Conservation (phyloP, 2,329 filamentous ascomycete genomes). For the Aspergillus vadensis region DNA sequence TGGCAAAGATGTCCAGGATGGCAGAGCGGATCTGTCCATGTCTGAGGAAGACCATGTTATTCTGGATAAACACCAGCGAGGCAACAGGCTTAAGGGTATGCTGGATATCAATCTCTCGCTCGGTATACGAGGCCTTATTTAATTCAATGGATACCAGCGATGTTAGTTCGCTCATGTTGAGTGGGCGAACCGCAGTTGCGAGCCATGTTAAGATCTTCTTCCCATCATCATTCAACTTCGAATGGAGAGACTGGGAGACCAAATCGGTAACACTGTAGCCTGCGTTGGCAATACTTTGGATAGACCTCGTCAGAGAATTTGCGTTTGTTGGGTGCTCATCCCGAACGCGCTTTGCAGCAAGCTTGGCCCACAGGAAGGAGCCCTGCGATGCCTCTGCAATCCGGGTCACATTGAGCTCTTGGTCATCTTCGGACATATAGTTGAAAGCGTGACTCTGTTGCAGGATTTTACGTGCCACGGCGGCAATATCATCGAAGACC, state of each 20-base stretch:
- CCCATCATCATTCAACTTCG: slow-evolving; percentile 31
- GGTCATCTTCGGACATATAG: slow-evolving; percentile 32
- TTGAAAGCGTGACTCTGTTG: slow-evolving; percentile 27
- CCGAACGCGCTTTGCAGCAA: slow-evolving; percentile 34
- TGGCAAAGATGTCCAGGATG: slow-evolving; percentile 31
- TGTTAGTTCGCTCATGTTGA: slow-evolving; percentile 34
- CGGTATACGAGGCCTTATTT: slow-evolving; percentile 31
- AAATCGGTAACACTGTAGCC: slow-evolving; percentile 35
- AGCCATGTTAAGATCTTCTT: slow-evolving; percentile 41
- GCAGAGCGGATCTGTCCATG: slow-evolving; percentile 37
- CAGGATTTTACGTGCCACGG: slow-evolving; percentile 34
- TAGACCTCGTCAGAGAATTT: slow-evolving; percentile 30
- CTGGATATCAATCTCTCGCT: slow-evolving; percentile 28
- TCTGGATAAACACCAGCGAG: slow-evolving; percentile 36
- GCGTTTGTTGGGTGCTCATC: slow-evolving; percentile 24
- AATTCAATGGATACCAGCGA: slow-evolving; percentile 33
- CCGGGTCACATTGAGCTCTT: slow-evolving; percentile 34
- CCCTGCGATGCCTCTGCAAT: slow-evolving; percentile 38
- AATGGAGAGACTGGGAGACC: slow-evolving; percentile 29
- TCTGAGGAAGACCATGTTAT: slow-evolving; percentile 38
- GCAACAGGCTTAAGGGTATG: slow-evolving; percentile 31
- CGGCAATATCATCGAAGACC: slow-evolving; percentile 39
- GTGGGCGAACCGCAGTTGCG: slow-evolving; percentile 38
- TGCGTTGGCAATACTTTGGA: slow-evolving; percentile 28
- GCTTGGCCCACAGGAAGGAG: slow-evolving; percentile 45